phyloP scores from a whole-genome alignment of 371 early-diverging fungal genomes.

The Mucor indicus region DNA sequence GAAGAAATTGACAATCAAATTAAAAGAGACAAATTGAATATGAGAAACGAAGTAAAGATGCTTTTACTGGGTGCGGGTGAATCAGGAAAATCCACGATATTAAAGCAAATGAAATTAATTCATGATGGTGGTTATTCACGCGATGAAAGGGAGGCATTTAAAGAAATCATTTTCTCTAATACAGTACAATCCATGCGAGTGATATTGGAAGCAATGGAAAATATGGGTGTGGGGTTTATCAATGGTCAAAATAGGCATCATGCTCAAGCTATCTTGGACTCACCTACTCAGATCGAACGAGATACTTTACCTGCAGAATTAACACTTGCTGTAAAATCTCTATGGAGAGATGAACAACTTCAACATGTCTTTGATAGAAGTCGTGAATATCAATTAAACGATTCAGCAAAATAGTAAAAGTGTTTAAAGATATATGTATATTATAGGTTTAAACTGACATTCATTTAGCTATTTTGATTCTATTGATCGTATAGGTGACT shows the following conservation, averaged over 20 bases:
- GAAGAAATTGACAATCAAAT: slow-evolving; percentile 87
- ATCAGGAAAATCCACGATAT: slow-evolving; percentile 94
- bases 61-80: slow-evolving; percentile 95
- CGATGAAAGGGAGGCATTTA: slow-evolving; percentile 86
- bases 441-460: neutral
- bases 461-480: slow-evolving; percentile 80
- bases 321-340: slow-evolving; percentile 66
- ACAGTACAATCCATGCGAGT: slow-evolving; percentile 94
- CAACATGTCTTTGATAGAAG: slow-evolving; percentile 66
- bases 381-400: slow-evolving; percentile 83
- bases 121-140: slow-evolving; percentile 88
- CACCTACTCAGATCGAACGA: slow-evolving; percentile 84
- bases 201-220: slow-evolving; percentile 90
- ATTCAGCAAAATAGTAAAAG: slow-evolving; percentile 74
- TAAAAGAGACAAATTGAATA: slow-evolving; percentile 65
- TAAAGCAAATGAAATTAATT: slow-evolving; percentile 97
- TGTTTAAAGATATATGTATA: neutral
- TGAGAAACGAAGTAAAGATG: slow-evolving; percentile 90
- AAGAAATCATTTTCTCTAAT: slow-evolving; percentile 92
- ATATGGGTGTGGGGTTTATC: slow-evolving; percentile 68
- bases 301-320: slow-evolving; percentile 78
- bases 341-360: slow-evolving; percentile 87
- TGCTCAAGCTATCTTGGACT: slow-evolving; percentile 26
- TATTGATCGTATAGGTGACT: slow-evolving; percentile 80
- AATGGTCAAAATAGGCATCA: slow-evolving; percentile 16